Evolutionary conservation across 768 basidiomycete genomes (phyloP).

Genomic region (Boletus sensibilis): DNA sequence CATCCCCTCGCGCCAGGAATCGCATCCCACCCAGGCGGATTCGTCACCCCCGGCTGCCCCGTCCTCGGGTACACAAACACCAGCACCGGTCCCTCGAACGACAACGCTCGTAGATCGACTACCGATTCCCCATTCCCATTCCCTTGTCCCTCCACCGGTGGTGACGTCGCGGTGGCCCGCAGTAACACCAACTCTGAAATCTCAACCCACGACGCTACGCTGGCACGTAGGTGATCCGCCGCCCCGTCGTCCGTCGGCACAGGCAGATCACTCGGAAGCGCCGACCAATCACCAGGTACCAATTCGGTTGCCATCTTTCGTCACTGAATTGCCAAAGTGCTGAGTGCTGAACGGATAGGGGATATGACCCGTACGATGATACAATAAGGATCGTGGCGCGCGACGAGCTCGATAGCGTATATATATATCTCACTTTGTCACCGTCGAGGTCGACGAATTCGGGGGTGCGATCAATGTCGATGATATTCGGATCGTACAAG

Average conservation of each 20-base stretch:
- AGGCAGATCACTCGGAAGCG: constrained; percentile 14
- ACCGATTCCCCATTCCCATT: not conserved
- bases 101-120: constrained; percentile 14
- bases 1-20: constrained; percentile 26
- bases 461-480: too few species aligned
- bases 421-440: too few species aligned
- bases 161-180: not conserved
- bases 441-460: too few species aligned
- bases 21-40: constrained; percentile 20
- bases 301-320: not conserved
- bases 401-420: too few species aligned
- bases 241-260: constrained; percentile 13
- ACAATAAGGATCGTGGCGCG: too few species aligned
- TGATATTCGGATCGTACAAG: too few species aligned
- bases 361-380: not conserved
- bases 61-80: constrained; percentile 25
- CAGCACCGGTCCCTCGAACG: constrained; percentile 19
- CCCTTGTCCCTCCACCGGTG: not conserved
- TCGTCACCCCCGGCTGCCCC: constrained; percentile 15
- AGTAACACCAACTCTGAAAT: constrained; percentile 9
- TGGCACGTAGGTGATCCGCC: constrained; percentile 11
- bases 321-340: too few species aligned
- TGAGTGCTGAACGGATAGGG: not conserved
- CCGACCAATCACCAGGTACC: constrained; percentile 5
- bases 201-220: not conserved